These are phyloP conservation scores for Cercospora canescens DNA, from an alignment of 2,329 filamentous ascomycete genomes.

Conservation along the genomic window DNA sequence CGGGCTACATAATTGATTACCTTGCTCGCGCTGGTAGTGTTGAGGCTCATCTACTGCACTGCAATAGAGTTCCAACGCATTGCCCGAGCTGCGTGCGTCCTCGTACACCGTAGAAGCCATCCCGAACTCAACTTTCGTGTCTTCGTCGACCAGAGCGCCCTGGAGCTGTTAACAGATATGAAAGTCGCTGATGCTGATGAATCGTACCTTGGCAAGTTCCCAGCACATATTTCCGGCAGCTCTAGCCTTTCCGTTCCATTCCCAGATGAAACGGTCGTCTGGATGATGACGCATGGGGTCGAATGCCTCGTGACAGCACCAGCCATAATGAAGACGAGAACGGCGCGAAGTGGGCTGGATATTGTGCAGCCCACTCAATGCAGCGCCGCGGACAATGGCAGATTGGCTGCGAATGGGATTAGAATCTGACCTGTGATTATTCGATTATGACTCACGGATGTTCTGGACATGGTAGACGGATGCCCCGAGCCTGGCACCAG, in stretches of 20 bases:
- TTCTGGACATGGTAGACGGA: conserved; percentile 12
- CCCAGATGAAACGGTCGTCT: not conserved
- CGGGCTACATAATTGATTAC: no score
- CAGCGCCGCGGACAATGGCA: conserved; percentile 21
- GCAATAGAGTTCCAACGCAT: not conserved
- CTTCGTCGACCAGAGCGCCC: conserved; percentile 19
- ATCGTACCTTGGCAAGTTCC: conserved; percentile 10
- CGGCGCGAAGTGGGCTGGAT: conserved; percentile 18
- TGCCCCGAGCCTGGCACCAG: conserved; percentile 2
- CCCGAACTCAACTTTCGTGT: conserved; percentile 2
- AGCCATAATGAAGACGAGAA: conserved; percentile 16
- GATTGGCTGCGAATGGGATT: conserved; percentile 4
- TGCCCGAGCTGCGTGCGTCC: no score
- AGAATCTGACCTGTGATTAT: not conserved
- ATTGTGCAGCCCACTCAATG: conserved; percentile 10
- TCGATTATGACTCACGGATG: conserved; percentile 3
- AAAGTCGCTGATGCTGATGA: not conserved
- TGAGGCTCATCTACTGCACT: conserved; percentile 11
- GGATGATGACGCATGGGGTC: conserved; percentile 6
- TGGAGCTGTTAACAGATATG: not conserved
- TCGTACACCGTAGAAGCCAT: not conserved
- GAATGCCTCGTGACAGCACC: not conserved
- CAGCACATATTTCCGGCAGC: not conserved
- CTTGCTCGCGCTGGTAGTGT: not conserved
- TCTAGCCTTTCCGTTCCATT: not conserved